A percentile compares a stretch with the other conserved stretches of the same genome.
Conservation (phyloP, 768 basidiomycete genomes). For the Phaffia tasmanica region DNA sequence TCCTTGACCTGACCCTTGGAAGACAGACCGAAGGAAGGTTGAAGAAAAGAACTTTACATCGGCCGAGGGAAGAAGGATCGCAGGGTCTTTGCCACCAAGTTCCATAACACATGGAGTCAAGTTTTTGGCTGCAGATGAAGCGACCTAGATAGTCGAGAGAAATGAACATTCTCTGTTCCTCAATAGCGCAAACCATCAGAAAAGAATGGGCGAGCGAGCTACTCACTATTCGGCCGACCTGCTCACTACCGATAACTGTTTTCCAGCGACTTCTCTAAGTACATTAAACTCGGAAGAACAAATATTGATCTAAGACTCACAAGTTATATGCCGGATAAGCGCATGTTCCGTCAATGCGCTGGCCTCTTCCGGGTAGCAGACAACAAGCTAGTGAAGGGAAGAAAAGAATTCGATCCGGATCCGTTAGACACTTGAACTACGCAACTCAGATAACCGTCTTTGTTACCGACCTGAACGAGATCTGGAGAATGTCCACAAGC, state of each 20-base stretch:
- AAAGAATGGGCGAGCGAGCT: neutral
- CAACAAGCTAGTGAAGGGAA: conserved; percentile 50
- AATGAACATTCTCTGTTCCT: neutral
- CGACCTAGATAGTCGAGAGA: conserved; percentile 43
- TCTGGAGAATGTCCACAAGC: conserved; percentile 73
- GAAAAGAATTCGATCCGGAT: neutral
- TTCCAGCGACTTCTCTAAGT: neutral
- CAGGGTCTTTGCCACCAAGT: conserved; percentile 93
- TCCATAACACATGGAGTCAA: conserved; percentile 88
- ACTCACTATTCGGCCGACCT: conserved; percentile 41
- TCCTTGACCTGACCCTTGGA: conserved; percentile 51
- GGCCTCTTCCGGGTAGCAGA: conserved; percentile 80
- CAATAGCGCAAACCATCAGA: neutral
- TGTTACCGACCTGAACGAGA: conserved; percentile 59
- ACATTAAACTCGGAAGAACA: neutral
- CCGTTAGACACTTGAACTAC: neutral
- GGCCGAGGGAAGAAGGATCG: conserved; percentile 74
- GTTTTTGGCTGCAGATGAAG: conserved; percentile 68
- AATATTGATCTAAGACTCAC: conserved; percentile 27
- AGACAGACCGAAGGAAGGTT: neutral
- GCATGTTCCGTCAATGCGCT: conserved; percentile 65
- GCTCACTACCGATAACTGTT: conserved; percentile 38
- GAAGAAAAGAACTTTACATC: conserved; percentile 46
- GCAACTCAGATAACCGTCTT: neutral
- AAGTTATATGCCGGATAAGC: conserved; percentile 77